Evolutionary conservation across 2,329 filamentous ascomycete genomes (phyloP).

Genomic region (Trichoderma gracile): DNA sequence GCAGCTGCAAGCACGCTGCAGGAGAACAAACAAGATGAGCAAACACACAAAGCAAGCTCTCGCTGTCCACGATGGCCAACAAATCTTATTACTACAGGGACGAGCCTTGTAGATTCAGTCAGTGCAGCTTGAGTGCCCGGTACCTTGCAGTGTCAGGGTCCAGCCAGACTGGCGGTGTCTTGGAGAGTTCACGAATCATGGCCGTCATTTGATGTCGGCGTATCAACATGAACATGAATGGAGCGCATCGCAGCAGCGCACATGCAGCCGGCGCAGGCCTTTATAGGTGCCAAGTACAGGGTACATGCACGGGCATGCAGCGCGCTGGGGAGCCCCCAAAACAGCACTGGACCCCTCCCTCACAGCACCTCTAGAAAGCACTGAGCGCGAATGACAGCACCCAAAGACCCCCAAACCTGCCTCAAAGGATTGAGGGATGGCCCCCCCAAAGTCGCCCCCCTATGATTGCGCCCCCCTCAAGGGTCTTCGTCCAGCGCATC

Average conservation of each 20-base stretch:
- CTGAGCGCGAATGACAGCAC: not conserved
- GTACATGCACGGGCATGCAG: slow-evolving; percentile 18
- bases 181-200: too few relatives aligned
- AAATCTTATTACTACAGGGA: not conserved
- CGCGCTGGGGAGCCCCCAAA: not conserved
- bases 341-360: not conserved
- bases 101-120: not conserved
- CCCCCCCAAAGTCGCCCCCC: not conserved
- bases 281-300: slow-evolving; percentile 10
- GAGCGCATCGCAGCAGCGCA: slow-evolving; percentile 8
- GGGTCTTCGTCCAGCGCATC: slow-evolving; percentile 10
- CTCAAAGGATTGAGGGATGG: not conserved
- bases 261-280: slow-evolving; percentile 12
- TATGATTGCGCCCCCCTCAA: not conserved
- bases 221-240: slow-evolving; percentile 9
- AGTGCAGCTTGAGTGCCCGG: not conserved
- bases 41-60: not conserved
- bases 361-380: too few relatives aligned
- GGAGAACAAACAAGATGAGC: too few relatives aligned
- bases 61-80: not conserved
- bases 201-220: slow-evolving; percentile 24
- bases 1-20: not conserved
- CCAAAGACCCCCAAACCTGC: not conserved
- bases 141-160: not conserved
- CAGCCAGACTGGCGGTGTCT: slow-evolving; percentile 24